Percentiles rank a stretch among this genome's conserved stretches.
Evolutionary conservation across 371 early-diverging fungal genomes (phyloP).

Genomic region (Lichtheimia ramosa): DNA sequence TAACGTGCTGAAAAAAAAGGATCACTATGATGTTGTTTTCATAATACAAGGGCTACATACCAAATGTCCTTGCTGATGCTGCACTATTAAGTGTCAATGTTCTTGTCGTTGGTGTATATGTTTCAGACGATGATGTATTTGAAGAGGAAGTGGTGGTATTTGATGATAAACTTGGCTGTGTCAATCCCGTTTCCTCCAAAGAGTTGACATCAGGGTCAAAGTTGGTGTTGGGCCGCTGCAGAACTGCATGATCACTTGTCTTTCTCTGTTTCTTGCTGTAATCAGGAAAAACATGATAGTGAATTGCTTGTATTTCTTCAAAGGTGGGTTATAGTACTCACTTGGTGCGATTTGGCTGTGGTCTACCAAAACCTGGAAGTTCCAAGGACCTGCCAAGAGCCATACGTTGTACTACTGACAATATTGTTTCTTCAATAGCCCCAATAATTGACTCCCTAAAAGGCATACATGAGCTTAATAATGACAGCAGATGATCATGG

Average conservation of each 20-base stretch:
- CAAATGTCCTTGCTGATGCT: slow-evolving; percentile 4
- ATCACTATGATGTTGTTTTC: not conserved
- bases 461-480: too few relatives aligned
- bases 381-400: not conserved
- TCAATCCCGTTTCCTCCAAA: too few relatives aligned
- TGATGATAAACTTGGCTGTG: not conserved
- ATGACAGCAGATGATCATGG: too few relatives aligned
- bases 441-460: slow-evolving; percentile 5
- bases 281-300: too few relatives aligned
- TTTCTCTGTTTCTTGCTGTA: not conserved
- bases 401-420: slow-evolving; percentile 3
- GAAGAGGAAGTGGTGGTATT: not conserved
- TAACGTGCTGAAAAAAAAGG: slow-evolving; percentile 30
- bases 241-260: not conserved
- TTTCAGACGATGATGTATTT: not conserved
- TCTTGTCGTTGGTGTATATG: not conserved
- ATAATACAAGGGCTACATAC: not conserved
- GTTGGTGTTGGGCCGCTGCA: not conserved
- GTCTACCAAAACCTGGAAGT: not conserved
- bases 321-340: too few relatives aligned
- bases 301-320: too few relatives aligned
- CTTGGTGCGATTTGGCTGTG: too few relatives aligned
- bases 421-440: slow-evolving; percentile 6
- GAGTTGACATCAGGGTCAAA: too few relatives aligned
- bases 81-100: not conserved